Evolutionary conservation across 768 basidiomycete species (phyloP).

Genomic region (Amanita phalloides): DNA sequence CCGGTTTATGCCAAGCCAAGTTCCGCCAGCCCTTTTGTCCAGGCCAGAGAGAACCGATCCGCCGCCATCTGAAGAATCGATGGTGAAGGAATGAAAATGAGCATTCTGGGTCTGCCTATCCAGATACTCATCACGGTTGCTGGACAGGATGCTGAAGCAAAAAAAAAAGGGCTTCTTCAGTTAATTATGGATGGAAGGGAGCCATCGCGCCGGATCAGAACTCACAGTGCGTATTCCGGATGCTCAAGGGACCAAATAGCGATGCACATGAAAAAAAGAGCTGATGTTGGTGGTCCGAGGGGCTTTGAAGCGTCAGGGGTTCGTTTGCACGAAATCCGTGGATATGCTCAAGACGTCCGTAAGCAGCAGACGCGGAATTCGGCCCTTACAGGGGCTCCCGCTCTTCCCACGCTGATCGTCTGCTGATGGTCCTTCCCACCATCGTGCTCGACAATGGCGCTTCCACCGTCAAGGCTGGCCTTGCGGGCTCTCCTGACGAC

Average conservation of each 20-base stretch:
- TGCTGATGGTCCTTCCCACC: conserved; percentile 17
- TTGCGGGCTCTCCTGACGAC: conserved; percentile 22
- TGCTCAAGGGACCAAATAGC: conserved; percentile 70
- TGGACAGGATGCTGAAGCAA: conserved; percentile 50
- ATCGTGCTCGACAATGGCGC: conserved; percentile 87
- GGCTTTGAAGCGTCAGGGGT: conserved; percentile 5
- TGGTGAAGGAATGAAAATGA: conserved; percentile 56
- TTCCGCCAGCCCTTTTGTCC: conserved; percentile 65
- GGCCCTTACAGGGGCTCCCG: background rate
- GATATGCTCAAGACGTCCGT: background rate
- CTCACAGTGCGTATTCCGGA: conserved; percentile 71
- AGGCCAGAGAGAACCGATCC: conserved; percentile 59
- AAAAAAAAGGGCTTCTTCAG: conserved; percentile 6
- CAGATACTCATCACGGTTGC: conserved; percentile 71
- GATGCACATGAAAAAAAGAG: conserved; percentile 50
- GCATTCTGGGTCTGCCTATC: conserved; percentile 55
- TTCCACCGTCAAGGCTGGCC: conserved; percentile 67
- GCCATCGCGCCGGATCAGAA: conserved; percentile 9
- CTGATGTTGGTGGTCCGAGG: conserved; percentile 14
- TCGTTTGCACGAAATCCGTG: conserved; percentile 16
- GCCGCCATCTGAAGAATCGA: conserved; percentile 15
- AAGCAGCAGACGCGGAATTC: conserved; percentile 1
- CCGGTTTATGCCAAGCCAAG: conserved; percentile 70
- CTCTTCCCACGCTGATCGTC: background rate
- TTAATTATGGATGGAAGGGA: conserved; percentile 3